A percentile compares a stretch with the other conserved stretches of the same genome.
phyloP scores from a whole-genome alignment of 1,139 yeast species.

The Yamadazyma sp. region DNA sequence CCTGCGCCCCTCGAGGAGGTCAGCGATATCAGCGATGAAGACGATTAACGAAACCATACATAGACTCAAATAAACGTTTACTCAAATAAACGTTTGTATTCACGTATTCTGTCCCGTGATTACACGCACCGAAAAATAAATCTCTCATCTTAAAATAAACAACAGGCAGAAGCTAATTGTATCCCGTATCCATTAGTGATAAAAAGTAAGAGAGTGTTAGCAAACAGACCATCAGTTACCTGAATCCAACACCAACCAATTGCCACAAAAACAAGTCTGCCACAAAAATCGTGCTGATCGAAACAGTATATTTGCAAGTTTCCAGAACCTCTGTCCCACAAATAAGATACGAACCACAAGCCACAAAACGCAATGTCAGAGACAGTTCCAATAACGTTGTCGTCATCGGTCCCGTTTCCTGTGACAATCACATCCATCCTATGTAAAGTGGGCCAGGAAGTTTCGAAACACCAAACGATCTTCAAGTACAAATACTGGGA shows the following conservation, averaged over 20 bases:
- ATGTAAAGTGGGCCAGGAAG: slow-evolving; percentile 43
- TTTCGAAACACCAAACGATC: slow-evolving; percentile 55
- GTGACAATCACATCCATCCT: slow-evolving; percentile 59
- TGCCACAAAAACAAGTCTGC: too few relatives aligned
- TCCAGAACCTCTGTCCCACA: too few relatives aligned
- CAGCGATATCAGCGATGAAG: slow-evolving; percentile 12
- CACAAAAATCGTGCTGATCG: too few relatives aligned
- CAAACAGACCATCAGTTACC: too few relatives aligned
- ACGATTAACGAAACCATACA: slow-evolving; percentile 1
- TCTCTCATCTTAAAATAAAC: background rate
- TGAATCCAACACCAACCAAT: too few relatives aligned
- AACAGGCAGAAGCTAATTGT: background rate
- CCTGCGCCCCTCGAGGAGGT: slow-evolving; percentile 5
- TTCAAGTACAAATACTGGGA: slow-evolving; percentile 69
- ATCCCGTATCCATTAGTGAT: background rate
- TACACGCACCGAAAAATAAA: too few relatives aligned
- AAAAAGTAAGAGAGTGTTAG: too few relatives aligned
- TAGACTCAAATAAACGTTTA: background rate
- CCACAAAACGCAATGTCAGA: slow-evolving; percentile 11
- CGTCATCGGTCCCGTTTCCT: slow-evolving; percentile 66
- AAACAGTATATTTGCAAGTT: too few relatives aligned
- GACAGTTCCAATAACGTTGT: slow-evolving; percentile 34
- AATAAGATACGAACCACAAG: too few relatives aligned
- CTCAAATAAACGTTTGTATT: background rate
- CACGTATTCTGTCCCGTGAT: background rate